Percentiles rank a stretch among this genome's conserved stretches.
Evolutionary conservation across 2,329 filamentous ascomycete species (phyloP).

Genomic region (Colletotrichum sp.): DNA sequence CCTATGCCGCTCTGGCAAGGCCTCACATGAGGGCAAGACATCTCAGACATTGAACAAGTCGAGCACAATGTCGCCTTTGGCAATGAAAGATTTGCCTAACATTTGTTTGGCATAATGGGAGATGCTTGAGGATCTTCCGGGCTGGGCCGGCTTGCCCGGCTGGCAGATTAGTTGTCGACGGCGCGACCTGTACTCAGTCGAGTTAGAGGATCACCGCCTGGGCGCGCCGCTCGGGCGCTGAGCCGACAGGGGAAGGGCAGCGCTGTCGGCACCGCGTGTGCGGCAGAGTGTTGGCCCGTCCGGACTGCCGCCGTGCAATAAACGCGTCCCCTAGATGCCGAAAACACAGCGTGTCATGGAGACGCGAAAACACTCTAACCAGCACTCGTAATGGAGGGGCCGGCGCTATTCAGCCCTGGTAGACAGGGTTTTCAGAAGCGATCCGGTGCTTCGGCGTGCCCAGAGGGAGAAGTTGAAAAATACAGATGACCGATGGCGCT

Average conservation of each 20-base stretch:
- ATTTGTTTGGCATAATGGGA: not conserved
- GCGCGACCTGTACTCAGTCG: not conserved
- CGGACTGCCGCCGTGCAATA: not conserved
- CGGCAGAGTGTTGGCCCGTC: not conserved
- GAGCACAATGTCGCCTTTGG: not conserved
- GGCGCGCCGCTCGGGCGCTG: not conserved
- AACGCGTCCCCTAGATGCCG: not conserved
- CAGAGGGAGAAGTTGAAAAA: not conserved
- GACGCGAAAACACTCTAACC: not conserved
- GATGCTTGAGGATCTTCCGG: not conserved
- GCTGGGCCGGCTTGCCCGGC: not conserved
- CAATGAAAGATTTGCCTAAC: not conserved
- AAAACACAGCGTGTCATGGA: not conserved
- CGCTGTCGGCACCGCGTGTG: not conserved
- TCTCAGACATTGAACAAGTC: not conserved
- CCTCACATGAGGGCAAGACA: not conserved
- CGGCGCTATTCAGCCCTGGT: not conserved
- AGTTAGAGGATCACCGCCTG: slow-evolving; percentile 1
- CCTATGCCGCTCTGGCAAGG: not conserved
- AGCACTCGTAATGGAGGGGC: slow-evolving; percentile 5
- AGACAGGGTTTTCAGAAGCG: not conserved
- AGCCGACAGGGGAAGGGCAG: not conserved
- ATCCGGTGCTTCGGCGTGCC: not conserved
- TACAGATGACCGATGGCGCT: not conserved
- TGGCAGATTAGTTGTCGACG: not conserved